Conservation (phyloP, 2,329 filamentous ascomycete species). For the Alternaria gansuensis region DNA sequence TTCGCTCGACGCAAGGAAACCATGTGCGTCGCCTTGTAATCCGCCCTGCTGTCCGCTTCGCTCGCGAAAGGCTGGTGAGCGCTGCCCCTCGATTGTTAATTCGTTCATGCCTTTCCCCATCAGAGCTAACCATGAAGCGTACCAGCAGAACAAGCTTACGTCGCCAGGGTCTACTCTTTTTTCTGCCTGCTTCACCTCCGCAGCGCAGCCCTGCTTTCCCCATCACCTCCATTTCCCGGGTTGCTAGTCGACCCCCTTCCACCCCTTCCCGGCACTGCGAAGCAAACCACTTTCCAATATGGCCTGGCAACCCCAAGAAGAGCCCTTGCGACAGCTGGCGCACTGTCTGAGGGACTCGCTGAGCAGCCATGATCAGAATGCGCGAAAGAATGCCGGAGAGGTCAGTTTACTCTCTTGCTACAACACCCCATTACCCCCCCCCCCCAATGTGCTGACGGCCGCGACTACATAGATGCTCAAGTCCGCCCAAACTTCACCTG, state of each 20-base stretch:
- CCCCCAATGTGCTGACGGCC: slow-evolving; percentile 37
- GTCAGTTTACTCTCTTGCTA: slow-evolving; percentile 63
- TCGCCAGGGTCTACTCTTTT: slow-evolving; percentile 33
- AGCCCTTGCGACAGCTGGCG: slow-evolving; percentile 88
- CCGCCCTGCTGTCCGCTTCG: slow-evolving; percentile 31
- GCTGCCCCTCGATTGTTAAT: slow-evolving; percentile 31
- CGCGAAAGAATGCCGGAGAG: slow-evolving; percentile 88
- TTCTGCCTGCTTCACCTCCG: slow-evolving; percentile 22
- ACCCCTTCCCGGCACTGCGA: slow-evolving; percentile 26
- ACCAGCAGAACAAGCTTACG: slow-evolving; percentile 43
- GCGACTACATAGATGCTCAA: slow-evolving; percentile 77
- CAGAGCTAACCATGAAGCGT: slow-evolving; percentile 47
- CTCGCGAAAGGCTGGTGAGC: slow-evolving; percentile 43
- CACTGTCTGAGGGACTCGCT: slow-evolving; percentile 91
- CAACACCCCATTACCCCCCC: slow-evolving; percentile 15
- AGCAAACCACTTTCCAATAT: slow-evolving; percentile 59
- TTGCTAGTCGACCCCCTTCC: slow-evolving; percentile 20
- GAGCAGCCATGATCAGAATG: slow-evolving; percentile 78
- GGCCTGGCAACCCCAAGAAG: slow-evolving; percentile 91
- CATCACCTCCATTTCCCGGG: slow-evolving; percentile 9
- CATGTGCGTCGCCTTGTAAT: slow-evolving; percentile 48
- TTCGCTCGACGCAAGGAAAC: slow-evolving; percentile 12
- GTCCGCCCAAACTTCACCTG: slow-evolving; percentile 85
- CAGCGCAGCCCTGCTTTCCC: slow-evolving; percentile 18
- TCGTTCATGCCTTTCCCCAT: slow-evolving; percentile 33